Conservation (phyloP, 2,329 filamentous ascomycete species). For the Diplodia intermedia region DNA sequence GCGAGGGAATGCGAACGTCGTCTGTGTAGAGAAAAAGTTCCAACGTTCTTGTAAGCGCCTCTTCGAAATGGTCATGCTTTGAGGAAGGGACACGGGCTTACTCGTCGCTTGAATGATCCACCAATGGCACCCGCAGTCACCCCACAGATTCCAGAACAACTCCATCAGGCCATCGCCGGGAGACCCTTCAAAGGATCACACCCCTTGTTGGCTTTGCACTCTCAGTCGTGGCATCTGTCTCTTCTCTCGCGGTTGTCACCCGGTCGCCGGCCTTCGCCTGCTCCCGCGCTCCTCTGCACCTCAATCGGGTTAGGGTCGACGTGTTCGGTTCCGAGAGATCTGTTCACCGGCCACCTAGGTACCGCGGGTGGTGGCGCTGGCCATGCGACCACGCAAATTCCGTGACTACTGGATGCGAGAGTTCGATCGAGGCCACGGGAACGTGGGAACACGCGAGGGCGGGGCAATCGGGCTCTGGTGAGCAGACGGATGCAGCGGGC, state of each 20-base stretch:
- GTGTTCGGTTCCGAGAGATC: not conserved
- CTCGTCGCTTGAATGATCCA: not conserved
- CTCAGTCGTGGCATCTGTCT: not conserved
- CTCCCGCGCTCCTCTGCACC: not conserved
- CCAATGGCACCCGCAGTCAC: conserved; percentile 7
- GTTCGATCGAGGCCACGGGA: not conserved
- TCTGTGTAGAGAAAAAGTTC: not conserved
- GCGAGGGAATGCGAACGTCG: not conserved
- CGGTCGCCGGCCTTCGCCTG: conserved; percentile 7
- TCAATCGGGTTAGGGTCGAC: not conserved
- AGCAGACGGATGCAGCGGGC: not conserved
- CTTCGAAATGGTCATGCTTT: not conserved
- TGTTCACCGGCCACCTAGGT: conserved; percentile 8
- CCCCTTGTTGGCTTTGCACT: not conserved
- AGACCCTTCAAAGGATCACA: not conserved
- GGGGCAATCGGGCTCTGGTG: no score
- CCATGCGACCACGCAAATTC: not conserved
- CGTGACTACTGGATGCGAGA: not conserved
- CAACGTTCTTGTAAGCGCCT: not conserved
- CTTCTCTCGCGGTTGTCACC: conserved; percentile 17
- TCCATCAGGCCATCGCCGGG: conserved; percentile 22
- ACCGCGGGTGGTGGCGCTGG: not conserved
- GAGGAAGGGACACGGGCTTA: conserved; percentile 5
- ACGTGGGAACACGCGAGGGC: no score
- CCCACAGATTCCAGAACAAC: conserved; percentile 28